phyloP scores from a whole-genome alignment of 1,284 basidiomycete genomes.

The Phellinidium pouzarii region DNA sequence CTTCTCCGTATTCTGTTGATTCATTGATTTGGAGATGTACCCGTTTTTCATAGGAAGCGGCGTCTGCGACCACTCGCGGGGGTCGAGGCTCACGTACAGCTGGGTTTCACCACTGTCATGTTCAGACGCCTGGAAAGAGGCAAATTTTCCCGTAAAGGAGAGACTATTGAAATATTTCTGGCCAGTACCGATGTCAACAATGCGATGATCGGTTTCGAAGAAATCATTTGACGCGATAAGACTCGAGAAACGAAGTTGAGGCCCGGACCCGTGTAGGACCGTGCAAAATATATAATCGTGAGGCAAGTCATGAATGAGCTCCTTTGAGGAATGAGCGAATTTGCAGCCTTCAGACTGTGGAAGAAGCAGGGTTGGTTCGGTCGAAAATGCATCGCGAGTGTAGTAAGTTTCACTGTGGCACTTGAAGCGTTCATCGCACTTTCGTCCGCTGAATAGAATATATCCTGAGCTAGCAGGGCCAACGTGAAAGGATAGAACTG shows the following conservation, averaged over 20 bases:
- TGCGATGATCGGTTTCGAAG: slow-evolving; percentile 54
- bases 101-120: slow-evolving; percentile 55
- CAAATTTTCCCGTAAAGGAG: slow-evolving; percentile 85
- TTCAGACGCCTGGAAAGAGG: slow-evolving; percentile 76
- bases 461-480: slow-evolving; percentile 56
- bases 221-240: slow-evolving; percentile 81
- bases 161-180: slow-evolving; percentile 81
- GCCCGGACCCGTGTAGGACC: slow-evolving; percentile 61
- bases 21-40: neutral
- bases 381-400: slow-evolving; percentile 75
- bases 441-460: slow-evolving; percentile 77
- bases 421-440: slow-evolving; percentile 48
- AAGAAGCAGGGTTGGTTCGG: slow-evolving; percentile 51
- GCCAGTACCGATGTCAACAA: slow-evolving; percentile 80
- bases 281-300: slow-evolving; percentile 79
- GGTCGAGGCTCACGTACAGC: slow-evolving; percentile 79
- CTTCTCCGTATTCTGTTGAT: neutral
- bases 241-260: slow-evolving; percentile 57
- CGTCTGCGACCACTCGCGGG: slow-evolving; percentile 73
- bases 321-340: slow-evolving; percentile 78
- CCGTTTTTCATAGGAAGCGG: slow-evolving; percentile 51
- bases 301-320: slow-evolving; percentile 69
- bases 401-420: slow-evolving; percentile 88
- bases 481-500: slow-evolving; percentile 80
- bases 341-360: slow-evolving; percentile 68